phyloP scores from a whole-genome alignment of 305 asterid genomes.

The Fraxinus latifolia region DNA sequence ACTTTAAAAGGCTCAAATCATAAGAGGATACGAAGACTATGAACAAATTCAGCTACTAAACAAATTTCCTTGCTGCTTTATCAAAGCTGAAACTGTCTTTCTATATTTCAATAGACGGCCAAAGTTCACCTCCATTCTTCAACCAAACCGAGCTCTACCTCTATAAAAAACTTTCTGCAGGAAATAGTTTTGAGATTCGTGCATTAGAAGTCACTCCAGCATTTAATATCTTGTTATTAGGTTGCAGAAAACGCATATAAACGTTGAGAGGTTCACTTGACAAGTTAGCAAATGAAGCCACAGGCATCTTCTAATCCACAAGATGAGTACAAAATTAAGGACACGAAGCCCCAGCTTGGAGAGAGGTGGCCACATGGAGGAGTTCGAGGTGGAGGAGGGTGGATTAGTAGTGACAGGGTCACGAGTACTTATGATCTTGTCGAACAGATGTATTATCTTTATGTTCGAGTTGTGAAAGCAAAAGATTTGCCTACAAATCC shows the following conservation, averaged over 20 bases:
- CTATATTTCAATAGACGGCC: not conserved
- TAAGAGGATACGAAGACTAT: not conserved
- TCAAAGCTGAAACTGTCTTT: not conserved
- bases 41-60: not conserved
- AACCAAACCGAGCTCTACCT: not conserved
- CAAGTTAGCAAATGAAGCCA: slow-evolving; percentile 15
- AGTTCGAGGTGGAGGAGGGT: slow-evolving; percentile 36
- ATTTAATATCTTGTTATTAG: not conserved
- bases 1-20: not conserved
- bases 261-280: not conserved
- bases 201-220: not conserved
- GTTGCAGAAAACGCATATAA: not conserved
- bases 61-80: not conserved
- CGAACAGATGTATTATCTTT: slow-evolving; percentile 51
- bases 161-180: not conserved
- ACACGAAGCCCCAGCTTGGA: slow-evolving; percentile 39
- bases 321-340: slow-evolving; percentile 34
- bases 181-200: not conserved
- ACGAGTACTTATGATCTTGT: slow-evolving; percentile 56
- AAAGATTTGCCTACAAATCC: slow-evolving; percentile 42
- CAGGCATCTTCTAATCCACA: slow-evolving; percentile 17
- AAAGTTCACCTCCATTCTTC: not conserved
- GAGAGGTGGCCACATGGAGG: slow-evolving; percentile 43
- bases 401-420: slow-evolving; percentile 32
- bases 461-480: slow-evolving; percentile 55